Base-by-base conservation (phyloP, 2,329 filamentous ascomycete species). In the Fusarium domesticum region DNA sequence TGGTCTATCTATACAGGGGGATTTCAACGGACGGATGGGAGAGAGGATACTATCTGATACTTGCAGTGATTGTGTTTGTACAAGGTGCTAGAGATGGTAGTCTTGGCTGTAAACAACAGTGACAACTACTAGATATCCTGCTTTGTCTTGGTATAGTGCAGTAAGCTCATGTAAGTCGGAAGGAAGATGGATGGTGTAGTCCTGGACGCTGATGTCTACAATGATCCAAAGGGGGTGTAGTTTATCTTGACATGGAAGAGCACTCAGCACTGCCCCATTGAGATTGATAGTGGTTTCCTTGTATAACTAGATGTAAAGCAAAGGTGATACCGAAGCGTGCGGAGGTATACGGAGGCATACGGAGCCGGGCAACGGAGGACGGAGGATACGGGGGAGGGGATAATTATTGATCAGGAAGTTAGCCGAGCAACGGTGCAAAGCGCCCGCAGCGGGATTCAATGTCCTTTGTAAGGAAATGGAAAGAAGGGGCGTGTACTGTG, bases 351-450 rank as follows among this genome's bases (percentile, higher is more conserved):
- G 42, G 36, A 43, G 42, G 35, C 30, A 34, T 47, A 54, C 51
- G 51, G 51, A 45, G 51, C 48, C 44, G 48, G 42, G 37, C 41
- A 32, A 44, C 51, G 51, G 48, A 55, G 42, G 42, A 58, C 47
- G 38, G 48, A 55, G 23, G 23, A 28, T 28, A 28, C 23, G 23
- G n/a, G n/a, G n/a, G n/a, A n/a, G n/a, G n/a, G n/a, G n/a, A n/a
- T n/a, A n/a, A n/a, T n/a, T n/a, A 12, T 28, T 28, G 23, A 28
- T 53, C 53, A 53, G 56, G 56, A 58, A 58, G 56, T 58, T 58
- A 59, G 34, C 56, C 56, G 56, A 58, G 45, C 43, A 42, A 45
- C 44, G 41, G 53, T 38, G 45, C 44, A 39, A 50, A 54, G 42
- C 55, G 55, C 55, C 55, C 55, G 55, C 55, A 58, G 50, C 35